Conservation (phyloP, 371 early-diverging fungal genomes). For the Capillidium heterosporum region DNA sequence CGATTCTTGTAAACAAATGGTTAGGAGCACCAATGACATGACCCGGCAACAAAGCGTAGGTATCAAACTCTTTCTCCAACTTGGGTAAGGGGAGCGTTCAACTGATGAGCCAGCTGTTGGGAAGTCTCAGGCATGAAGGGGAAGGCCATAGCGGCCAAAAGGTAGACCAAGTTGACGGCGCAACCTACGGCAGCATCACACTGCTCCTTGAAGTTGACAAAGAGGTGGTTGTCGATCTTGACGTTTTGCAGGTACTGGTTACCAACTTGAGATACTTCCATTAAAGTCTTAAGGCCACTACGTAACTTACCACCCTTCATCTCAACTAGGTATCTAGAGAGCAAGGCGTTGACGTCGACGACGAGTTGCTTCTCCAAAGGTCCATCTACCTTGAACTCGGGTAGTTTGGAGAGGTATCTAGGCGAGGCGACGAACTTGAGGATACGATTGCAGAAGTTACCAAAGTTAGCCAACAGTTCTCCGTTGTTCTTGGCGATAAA, state of each 20-base stretch:
- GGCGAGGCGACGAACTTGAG: slow-evolving; percentile 80
- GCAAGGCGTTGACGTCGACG: slow-evolving; percentile 61
- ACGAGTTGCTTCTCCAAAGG: slow-evolving; percentile 39
- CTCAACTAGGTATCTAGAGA: slow-evolving; percentile 54
- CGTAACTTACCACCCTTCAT: slow-evolving; percentile 80
- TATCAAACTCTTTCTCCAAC: slow-evolving; percentile 54
- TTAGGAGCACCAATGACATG: slow-evolving; percentile 76
- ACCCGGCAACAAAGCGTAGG: slow-evolving; percentile 42
- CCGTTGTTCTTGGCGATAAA: slow-evolving; percentile 88
- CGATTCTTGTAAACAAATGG: slow-evolving; percentile 79
- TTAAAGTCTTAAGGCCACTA: slow-evolving; percentile 61
- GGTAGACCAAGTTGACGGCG: slow-evolving; percentile 71
- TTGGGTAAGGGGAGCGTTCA: slow-evolving; percentile 56
- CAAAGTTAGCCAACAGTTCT: slow-evolving; percentile 93
- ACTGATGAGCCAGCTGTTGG: slow-evolving; percentile 53
- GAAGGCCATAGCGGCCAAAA: slow-evolving; percentile 67
- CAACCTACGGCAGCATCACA: slow-evolving; percentile 76
- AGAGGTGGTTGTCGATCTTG: slow-evolving; percentile 74
- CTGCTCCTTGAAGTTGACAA: slow-evolving; percentile 44
- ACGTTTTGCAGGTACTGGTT: slow-evolving; percentile 92
- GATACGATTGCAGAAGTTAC: slow-evolving; percentile 97
- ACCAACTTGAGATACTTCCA: slow-evolving; percentile 89
- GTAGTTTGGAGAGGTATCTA: slow-evolving; percentile 67
- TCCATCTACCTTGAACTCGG: slow-evolving; percentile 28
- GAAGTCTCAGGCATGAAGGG: slow-evolving; percentile 92